Conservation (phyloP, 2,329 filamentous ascomycete genomes). For the Calonectria leucothoes region DNA sequence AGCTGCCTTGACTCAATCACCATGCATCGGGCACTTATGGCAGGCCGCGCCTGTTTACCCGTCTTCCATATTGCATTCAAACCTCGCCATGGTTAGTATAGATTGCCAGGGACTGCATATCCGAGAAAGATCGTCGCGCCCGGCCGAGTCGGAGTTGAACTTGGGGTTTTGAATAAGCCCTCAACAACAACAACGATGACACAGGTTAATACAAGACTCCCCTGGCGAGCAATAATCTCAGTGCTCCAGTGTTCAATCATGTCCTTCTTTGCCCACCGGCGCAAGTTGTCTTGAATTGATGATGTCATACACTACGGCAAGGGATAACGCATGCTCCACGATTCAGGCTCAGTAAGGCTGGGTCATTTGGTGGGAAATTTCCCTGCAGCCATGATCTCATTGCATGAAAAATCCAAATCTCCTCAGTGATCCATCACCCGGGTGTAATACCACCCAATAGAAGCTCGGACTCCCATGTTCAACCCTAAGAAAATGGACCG, state of each 20-base stretch:
- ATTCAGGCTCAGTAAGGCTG: neutral
- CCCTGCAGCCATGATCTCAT: neutral
- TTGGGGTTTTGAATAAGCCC: neutral
- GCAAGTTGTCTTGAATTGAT: neutral
- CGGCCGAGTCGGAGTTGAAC: conserved; percentile 14
- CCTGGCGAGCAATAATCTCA: neutral
- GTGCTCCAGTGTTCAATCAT: neutral
- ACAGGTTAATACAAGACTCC: neutral
- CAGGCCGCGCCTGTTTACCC: neutral
- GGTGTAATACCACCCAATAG: neutral
- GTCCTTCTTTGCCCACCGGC: neutral
- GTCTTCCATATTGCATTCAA: neutral
- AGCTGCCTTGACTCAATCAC: neutral
- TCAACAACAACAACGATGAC: neutral
- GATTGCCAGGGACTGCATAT: conserved; percentile 22
- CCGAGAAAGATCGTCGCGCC: neutral
- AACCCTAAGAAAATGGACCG: neutral
- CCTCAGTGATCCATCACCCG: neutral
- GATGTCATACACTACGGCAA: conserved; percentile 5
- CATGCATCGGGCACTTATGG: neutral
- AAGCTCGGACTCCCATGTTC: neutral
- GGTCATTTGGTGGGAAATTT: neutral
- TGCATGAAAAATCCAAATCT: conserved; percentile 12
- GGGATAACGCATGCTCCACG: neutral
- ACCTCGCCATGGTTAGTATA: conserved; percentile 10